Base-by-base conservation (phyloP, 2,329 filamentous ascomycete genomes). In the Didymella pinodella region DNA sequence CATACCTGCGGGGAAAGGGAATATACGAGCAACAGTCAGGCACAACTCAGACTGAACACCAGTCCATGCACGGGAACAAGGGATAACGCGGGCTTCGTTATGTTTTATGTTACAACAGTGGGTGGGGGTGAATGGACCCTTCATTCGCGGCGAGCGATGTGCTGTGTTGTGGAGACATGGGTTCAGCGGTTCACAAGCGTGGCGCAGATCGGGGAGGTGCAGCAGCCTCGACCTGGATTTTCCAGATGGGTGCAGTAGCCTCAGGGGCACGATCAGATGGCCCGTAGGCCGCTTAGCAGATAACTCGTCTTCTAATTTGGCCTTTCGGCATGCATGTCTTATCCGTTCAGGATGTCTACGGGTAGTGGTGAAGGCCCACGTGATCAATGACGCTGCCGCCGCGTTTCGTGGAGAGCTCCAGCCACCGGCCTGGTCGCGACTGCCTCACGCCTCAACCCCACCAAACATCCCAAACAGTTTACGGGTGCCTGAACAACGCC, bases 1-100 rank as follows among this genome's bases (percentile, higher is more conserved):
- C 54, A 58, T 56, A 63, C 52, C 57, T 61, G 65, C 64, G 65
- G 68, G 60, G 57, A 58, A 59, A 59, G 50, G 60, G 48, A 38
- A 53, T 47, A 36, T 54, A 41, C 48, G 53, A 52, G 64, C 59
- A 62, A 57, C 41, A 63, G 55, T 57, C 62, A 59, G 50, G 56
- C 56, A 54, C 50, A 54, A 51, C 56, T 50, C 56, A 54, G 46
- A 54, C 32, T 20, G 41, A 46, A 59, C 50, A 47, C 56, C 57
- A 51, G 57, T 44, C 57, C 57, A 60, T 60, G 57, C 57, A 60
- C 57, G 22, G 16, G 16, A 52, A 55, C 25, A 44, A 53, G 47
- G 32, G 52, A 20, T 38, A 54, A 44, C 51, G 57, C 29, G 43
- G 16, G 52, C 28, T 41, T 43, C 36, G 48, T 45, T 47, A 48